Percentiles rank a stretch among this genome's conserved stretches.
Conservation (phyloP, 495 filamentous ascomycete genomes). For the Trypethelium eluteriae region DNA sequence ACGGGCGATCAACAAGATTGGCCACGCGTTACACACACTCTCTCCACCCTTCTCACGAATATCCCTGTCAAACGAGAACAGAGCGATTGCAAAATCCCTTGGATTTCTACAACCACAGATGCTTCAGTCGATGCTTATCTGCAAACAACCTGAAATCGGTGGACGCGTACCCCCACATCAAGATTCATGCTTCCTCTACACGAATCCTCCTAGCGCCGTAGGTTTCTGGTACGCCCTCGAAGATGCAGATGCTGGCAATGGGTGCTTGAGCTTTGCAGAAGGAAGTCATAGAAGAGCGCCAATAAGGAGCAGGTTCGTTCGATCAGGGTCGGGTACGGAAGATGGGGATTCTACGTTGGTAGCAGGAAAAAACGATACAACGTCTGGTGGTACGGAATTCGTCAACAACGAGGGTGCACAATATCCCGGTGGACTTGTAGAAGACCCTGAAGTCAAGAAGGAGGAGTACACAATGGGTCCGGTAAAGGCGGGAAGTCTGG, state of each 20-base stretch:
- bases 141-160: constrained; percentile 95
- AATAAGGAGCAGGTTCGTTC: constrained; percentile 66
- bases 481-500: constrained; percentile 79
- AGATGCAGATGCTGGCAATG: constrained; percentile 77
- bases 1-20: constrained; percentile 90
- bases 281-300: constrained; percentile 65
- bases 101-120: constrained; percentile 66
- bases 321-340: constrained; percentile 44
- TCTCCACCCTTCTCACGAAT: constrained; percentile 62
- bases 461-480: constrained; percentile 62
- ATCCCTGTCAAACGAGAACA: constrained; percentile 48
- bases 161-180: constrained; percentile 81
- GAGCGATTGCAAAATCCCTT: constrained; percentile 60
- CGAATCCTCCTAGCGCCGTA: constrained; percentile 78
- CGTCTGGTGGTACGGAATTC: constrained; percentile 44
- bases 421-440: constrained; percentile 41
- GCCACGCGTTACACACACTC: constrained; percentile 75
- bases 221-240: constrained; percentile 96
- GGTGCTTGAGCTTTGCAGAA: constrained; percentile 73
- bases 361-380: neutral
- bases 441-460: constrained; percentile 30
- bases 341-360: constrained; percentile 27
- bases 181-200: constrained; percentile 88
- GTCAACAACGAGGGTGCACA: constrained; percentile 40
- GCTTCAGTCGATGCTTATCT: constrained; percentile 95